These are phyloP conservation scores for Solanum sejunctum DNA, from an alignment of 257 asterid genomes.

Conservation along the genomic window DNA sequence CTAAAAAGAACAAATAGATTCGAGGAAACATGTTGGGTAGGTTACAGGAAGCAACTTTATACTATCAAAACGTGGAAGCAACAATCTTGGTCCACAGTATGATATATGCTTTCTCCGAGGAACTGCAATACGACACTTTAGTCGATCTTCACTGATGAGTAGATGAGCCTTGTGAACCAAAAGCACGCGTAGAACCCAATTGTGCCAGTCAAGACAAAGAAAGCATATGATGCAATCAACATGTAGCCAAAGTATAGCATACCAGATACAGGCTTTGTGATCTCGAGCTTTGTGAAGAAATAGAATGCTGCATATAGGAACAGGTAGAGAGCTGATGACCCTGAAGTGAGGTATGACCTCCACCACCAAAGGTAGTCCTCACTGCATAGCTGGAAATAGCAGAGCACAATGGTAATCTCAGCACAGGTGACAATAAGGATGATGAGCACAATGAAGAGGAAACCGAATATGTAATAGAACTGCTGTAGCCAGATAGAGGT, in stretches of 20 bases:
- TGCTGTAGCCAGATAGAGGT: constrained; percentile 91
- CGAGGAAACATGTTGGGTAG: background rate
- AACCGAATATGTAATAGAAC: constrained; percentile 83
- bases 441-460: constrained; percentile 67
- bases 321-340: constrained; percentile 73
- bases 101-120: background rate
- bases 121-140: constrained; percentile 2
- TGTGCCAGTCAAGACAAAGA: constrained; percentile 82
- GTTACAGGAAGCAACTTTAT: constrained; percentile 5
- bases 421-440: constrained; percentile 80
- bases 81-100: background rate
- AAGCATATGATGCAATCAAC: constrained; percentile 73
- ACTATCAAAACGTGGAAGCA: constrained; percentile 2
- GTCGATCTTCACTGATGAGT: constrained; percentile 89
- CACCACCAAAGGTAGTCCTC: constrained; percentile 97
- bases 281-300: constrained; percentile 84
- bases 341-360: constrained; percentile 80
- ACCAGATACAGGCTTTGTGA: constrained; percentile 76
- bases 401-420: constrained; percentile 75
- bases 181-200: constrained; percentile 80
- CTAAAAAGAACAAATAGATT: constrained; percentile 10
- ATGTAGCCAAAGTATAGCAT: constrained; percentile 75
- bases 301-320: constrained; percentile 74
- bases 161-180: constrained; percentile 89
- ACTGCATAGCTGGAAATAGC: constrained; percentile 94